Evolutionary conservation across 2,329 filamentous ascomycete genomes (phyloP).

Genomic region (Lecanicillium sp.): DNA sequence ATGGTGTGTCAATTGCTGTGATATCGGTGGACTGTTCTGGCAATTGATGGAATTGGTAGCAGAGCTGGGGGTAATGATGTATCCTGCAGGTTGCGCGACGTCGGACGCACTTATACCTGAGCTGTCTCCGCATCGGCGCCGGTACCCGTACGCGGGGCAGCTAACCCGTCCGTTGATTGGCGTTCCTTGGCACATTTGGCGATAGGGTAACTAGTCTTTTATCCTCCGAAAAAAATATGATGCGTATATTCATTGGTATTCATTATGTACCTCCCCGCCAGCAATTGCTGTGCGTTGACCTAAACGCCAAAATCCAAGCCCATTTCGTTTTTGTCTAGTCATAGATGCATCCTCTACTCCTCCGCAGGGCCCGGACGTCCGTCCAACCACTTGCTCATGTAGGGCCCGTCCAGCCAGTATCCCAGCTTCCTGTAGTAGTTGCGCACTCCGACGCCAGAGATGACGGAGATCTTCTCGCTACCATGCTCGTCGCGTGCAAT

Average conservation of each 20-base stretch:
- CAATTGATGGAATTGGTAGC: not conserved
- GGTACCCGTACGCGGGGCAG: conserved; percentile 8
- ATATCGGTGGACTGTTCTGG: not conserved
- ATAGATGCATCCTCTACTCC: not conserved
- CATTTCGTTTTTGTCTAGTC: no score
- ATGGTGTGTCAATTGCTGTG: not conserved
- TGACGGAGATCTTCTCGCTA: conserved; percentile 90
- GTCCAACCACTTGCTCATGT: conserved; percentile 64
- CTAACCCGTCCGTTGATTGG: no score
- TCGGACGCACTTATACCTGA: not conserved
- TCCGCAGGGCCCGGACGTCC: conserved; percentile 24
- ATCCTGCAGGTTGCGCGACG: no score
- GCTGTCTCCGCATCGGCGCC: conserved; percentile 4
- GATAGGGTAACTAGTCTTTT: no score
- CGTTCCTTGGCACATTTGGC: no score
- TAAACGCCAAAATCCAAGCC: no score
- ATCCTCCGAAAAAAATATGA: no score
- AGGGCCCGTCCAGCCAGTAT: conserved; percentile 89
- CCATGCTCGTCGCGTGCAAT: conserved; percentile 94
- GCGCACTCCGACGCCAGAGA: conserved; percentile 93
- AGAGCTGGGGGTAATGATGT: not conserved
- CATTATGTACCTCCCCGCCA: no score
- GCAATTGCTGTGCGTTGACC: no score
- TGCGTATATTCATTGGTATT: no score
- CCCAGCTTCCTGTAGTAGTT: conserved; percentile 93